Conservation (phyloP, 2,329 filamentous ascomycete genomes). For the Botrytis aclada region DNA sequence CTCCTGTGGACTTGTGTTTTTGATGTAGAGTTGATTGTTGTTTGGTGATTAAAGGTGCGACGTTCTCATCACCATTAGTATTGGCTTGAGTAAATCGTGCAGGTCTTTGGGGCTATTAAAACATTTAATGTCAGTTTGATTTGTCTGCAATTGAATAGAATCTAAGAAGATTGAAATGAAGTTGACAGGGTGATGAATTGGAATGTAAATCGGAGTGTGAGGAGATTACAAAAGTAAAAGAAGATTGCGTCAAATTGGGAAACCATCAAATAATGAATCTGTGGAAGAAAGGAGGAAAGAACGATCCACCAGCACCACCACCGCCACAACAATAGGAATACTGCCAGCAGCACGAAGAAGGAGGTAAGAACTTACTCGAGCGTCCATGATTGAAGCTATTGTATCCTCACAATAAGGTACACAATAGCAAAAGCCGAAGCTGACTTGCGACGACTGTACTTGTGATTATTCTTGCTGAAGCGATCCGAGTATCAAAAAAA, state of each 20-base stretch:
- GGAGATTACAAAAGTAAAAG: constrained; percentile 10
- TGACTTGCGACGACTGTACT: neutral
- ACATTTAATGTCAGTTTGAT: constrained; percentile 34
- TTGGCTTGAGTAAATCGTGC: constrained; percentile 55
- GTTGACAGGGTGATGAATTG: constrained; percentile 27
- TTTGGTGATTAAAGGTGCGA: constrained; percentile 47
- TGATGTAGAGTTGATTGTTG: constrained; percentile 62
- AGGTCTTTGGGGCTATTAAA: constrained; percentile 64
- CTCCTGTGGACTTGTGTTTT: constrained; percentile 75
- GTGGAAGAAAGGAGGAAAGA: neutral
- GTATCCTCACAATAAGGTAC: neutral
- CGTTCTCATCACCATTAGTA: constrained; percentile 69
- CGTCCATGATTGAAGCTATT: constrained; percentile 39
- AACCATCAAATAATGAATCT: neutral
- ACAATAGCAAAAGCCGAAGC: constrained; percentile 13
- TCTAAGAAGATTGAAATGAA: constrained; percentile 22
- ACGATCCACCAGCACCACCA: neutral
- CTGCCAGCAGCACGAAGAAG: neutral
- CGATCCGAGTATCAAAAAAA: neutral
- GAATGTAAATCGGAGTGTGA: constrained; percentile 22
- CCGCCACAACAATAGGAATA: neutral
- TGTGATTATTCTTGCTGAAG: neutral
- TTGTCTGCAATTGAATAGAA: constrained; percentile 20
- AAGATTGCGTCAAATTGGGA: constrained; percentile 7
- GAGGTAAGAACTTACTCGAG: constrained; percentile 39